Base-by-base conservation (phyloP, 495 filamentous ascomycete species). In the Aspergillus sclerotiicarbonarius region DNA sequence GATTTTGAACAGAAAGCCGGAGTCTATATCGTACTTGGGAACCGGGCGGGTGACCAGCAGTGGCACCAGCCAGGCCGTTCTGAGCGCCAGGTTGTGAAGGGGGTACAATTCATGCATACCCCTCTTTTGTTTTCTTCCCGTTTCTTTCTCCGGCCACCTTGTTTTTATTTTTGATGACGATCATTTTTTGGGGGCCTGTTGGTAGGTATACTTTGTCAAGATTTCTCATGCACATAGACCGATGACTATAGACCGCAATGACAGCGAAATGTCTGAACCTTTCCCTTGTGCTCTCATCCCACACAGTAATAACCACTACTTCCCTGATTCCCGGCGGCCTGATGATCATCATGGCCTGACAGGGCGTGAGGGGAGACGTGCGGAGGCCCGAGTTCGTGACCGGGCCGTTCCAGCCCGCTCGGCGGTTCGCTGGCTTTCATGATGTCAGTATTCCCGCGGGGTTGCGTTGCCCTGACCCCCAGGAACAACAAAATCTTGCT, bases 361-460 rank as follows among this genome's bases (percentile, higher is more conserved):
- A 5, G 51, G 52, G 37, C 41, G 33, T 46, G 56, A 31, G 31
- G 35, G 51, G 18, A 39, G 18, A 29, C 21, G 55, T 51, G 52
- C 43, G 39, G 33, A 52, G 50, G 52, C n/a, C 45, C 59, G 45
- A 51, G 37, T 29, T 16, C 51, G 33, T 13, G 8, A 35, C 33
- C 33, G 33, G 33, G 33, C 33, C 8, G 33, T 13, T 41, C 37
- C 37, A 41, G 37, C 37, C 37, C 37, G 32, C 29, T 32, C 18
- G 39, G 51, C 31, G 35, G 9, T 41, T 54, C 57, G 48, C 44
- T 33, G 39, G 30, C 15, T 32, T 51, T 51, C 44, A 66, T 67
- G 64, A 63, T 63, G 61, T 67, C 64, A 67, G 54, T 33, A 20
- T 32, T 50, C 46, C 58, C 52, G 64, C 64, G 64, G 64, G 64